Percentiles rank a stretch among this genome's conserved stretches.
Evolutionary conservation across 805 yeast genomes (phyloP).

Genomic region (Jamesozyma piceae): DNA sequence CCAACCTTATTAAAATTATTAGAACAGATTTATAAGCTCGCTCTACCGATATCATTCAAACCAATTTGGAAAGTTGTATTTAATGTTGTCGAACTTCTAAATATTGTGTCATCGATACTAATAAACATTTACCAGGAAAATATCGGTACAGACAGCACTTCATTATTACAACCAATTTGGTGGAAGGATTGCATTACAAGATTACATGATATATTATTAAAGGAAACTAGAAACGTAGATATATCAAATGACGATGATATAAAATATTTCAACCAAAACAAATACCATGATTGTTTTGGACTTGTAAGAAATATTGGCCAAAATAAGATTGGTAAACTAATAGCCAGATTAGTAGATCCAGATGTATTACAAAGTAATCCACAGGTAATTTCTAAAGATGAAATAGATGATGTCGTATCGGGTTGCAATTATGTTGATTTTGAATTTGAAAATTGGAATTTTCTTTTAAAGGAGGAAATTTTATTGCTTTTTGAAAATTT

Average conservation of each 20-base stretch:
- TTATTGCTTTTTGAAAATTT: constrained; percentile 41
- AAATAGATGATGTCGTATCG: constrained; percentile 4
- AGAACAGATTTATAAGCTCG: constrained; percentile 29
- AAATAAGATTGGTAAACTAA: constrained; percentile 17
- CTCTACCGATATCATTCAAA: constrained; percentile 38
- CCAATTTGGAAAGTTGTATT: constrained; percentile 45
- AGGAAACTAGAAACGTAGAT: constrained; percentile 10
- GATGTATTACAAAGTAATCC: constrained; percentile 19
- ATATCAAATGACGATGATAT: background rate
- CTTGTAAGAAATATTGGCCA: constrained; percentile 23
- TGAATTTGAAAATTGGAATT: constrained; percentile 20
- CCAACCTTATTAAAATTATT: constrained; percentile 15
- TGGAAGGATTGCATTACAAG: constrained; percentile 23
- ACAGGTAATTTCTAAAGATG: constrained; percentile 22
- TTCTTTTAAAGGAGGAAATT: constrained; percentile 35
- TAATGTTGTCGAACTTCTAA: constrained; percentile 46
- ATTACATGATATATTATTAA: constrained; percentile 17
- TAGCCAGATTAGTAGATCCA: constrained; percentile 15
- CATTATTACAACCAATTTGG: constrained; percentile 11
- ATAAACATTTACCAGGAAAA: constrained; percentile 1
- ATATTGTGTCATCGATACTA: constrained; percentile 31
- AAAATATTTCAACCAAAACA: constrained; percentile 5
- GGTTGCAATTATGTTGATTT: constrained; percentile 5
- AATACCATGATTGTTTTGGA: constrained; percentile 17
- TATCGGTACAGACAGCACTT: background rate